These are phyloP conservation scores for Xylaria polymorpha DNA, from an alignment of 2,329 filamentous ascomycete species.

Conservation along the genomic window DNA sequence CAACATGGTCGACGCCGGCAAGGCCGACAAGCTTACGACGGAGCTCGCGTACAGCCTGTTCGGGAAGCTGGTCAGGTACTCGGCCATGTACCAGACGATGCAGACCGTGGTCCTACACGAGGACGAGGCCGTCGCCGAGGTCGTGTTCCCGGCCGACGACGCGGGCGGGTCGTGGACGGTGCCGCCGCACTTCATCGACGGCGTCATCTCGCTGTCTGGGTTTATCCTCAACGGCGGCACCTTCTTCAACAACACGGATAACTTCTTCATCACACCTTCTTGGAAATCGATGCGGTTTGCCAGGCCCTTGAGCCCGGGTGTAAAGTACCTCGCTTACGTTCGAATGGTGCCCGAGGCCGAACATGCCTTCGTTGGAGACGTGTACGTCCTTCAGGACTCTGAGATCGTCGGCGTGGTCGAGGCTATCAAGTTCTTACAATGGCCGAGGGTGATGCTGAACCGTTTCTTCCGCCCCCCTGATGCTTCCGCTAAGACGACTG, in stretches of 20 bases:
- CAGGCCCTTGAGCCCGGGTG: constrained; percentile 45
- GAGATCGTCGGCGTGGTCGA: constrained; percentile 50
- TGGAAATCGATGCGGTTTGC: constrained; percentile 52
- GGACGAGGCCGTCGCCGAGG: constrained; percentile 50
- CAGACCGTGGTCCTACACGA: constrained; percentile 54
- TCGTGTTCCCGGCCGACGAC: constrained; percentile 49
- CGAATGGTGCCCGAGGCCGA: constrained; percentile 52
- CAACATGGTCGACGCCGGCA: constrained; percentile 64
- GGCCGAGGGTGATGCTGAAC: constrained; percentile 52
- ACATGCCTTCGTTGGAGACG: constrained; percentile 50
- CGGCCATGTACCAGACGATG: constrained; percentile 54
- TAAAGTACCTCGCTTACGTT: constrained; percentile 53
- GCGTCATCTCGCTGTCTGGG: constrained; percentile 53
- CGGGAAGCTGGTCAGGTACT: constrained; percentile 53
- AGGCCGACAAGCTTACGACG: constrained; percentile 71
- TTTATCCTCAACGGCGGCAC: constrained; percentile 54
- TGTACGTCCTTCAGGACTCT: constrained; percentile 52
- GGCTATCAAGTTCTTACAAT: constrained; percentile 53
- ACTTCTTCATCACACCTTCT: constrained; percentile 55
- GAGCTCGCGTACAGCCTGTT: constrained; percentile 65
- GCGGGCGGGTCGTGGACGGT: constrained; percentile 53
- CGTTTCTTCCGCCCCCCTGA: constrained; percentile 55
- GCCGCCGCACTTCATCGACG: constrained; percentile 55
- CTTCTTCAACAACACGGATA: constrained; percentile 12
- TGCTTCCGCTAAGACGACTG: background rate